These are phyloP conservation scores for Mucor circinelloides DNA, from an alignment of 371 early-diverging fungal genomes.

Conservation along the genomic window DNA sequence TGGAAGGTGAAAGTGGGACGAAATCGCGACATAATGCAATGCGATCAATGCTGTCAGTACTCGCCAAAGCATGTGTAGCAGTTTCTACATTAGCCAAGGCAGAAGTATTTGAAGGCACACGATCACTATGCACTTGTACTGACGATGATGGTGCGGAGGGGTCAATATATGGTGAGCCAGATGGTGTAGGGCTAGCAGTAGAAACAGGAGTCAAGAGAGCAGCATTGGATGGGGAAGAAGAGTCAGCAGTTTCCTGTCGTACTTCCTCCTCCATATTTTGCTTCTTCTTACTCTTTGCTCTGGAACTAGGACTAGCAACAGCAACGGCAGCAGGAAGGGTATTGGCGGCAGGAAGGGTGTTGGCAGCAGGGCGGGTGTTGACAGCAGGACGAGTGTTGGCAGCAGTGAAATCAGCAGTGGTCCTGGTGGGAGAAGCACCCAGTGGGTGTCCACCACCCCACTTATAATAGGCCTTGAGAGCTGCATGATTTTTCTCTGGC, in stretches of 20 bases:
- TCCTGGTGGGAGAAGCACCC: neutral
- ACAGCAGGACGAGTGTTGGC: too few species aligned
- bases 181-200: too few species aligned
- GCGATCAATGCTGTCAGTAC: neutral
- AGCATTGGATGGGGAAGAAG: neutral
- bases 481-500: neutral
- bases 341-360: neutral
- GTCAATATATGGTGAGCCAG: too few species aligned
- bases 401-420: too few species aligned
- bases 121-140: neutral
- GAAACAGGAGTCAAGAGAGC: neutral
- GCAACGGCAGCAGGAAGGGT: neutral
- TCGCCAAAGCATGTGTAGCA: slow-evolving; percentile 7
- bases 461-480: neutral
- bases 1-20: too few species aligned
- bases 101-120: neutral
- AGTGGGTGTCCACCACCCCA: neutral
- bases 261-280: neutral
- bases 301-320: neutral
- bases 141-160: neutral
- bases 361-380: neutral
- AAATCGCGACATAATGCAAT: neutral
- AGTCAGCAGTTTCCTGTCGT: neutral
- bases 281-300: neutral
- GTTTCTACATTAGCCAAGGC: slow-evolving; percentile 17